Conservation (phyloP, 78 protist genomes). For the Speleostelium caveatum region DNA sequence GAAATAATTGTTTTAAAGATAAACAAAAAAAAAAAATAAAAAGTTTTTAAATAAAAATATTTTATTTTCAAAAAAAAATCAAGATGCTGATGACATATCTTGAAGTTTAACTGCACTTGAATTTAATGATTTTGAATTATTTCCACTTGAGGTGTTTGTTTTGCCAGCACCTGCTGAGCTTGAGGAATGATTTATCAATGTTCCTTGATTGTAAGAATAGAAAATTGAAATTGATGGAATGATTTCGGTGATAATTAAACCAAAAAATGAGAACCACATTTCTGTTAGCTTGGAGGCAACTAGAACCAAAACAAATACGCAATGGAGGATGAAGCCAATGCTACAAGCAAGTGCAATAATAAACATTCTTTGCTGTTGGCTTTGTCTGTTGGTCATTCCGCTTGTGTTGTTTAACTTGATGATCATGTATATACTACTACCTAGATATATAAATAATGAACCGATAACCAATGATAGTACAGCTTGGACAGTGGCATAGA, state of each 20-base stretch:
- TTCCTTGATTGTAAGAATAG: constrained; percentile 42
- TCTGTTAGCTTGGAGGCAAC: constrained; percentile 36
- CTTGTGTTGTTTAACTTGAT: no score
- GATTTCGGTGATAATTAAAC: constrained; percentile 48
- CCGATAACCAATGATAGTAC: constrained; percentile 44
- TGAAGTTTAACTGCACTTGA: no score
- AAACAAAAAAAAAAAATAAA: no score
- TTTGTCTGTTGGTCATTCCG: background rate
- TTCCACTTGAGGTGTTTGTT: no score
- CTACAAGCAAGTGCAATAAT: constrained; percentile 18
- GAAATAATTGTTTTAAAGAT: no score
- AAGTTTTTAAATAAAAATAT: no score
- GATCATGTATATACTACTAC: constrained; percentile 35
- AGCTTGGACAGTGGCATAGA: constrained; percentile 58
- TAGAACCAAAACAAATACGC: constrained; percentile 46
- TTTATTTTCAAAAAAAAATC: no score
- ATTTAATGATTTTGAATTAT: no score
- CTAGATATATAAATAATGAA: constrained; percentile 45
- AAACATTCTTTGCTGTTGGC: constrained; percentile 22
- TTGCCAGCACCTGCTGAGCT: no score
- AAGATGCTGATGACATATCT: no score
- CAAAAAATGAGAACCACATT: constrained; percentile 30
- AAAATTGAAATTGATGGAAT: constrained; percentile 31
- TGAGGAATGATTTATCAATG: no score
- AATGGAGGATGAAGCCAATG: constrained; percentile 43